Conservation (phyloP, 2,329 filamentous ascomycete species). For the Microdochium nivale region DNA sequence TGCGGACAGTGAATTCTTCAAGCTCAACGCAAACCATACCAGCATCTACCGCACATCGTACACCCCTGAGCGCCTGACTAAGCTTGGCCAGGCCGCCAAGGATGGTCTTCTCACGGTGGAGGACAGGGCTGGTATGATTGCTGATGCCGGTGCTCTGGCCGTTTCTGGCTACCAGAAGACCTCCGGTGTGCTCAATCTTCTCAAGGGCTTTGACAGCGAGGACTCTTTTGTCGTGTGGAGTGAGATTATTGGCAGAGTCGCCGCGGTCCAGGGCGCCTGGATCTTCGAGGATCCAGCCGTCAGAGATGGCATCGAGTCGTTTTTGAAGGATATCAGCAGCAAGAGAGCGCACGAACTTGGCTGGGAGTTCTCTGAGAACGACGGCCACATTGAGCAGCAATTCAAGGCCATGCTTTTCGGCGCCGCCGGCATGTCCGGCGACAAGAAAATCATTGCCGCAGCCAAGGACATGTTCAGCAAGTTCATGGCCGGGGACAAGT, state of each 20-base stretch:
- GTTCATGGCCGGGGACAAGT: constrained; percentile 69
- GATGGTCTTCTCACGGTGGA: constrained; percentile 73
- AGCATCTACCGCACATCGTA: constrained; percentile 90
- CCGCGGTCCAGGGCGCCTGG: constrained; percentile 76
- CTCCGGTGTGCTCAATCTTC: constrained; percentile 74
- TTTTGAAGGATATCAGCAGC: constrained; percentile 71
- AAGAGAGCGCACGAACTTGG: constrained; percentile 78
- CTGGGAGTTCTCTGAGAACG: constrained; percentile 77
- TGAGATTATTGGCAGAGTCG: constrained; percentile 74
- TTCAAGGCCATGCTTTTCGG: constrained; percentile 92
- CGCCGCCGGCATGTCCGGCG: constrained; percentile 70
- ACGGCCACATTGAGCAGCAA: constrained; percentile 86
- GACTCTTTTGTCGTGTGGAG: constrained; percentile 92
- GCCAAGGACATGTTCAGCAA: constrained; percentile 86
- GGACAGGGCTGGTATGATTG: constrained; percentile 90
- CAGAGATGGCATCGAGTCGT: constrained; percentile 70
- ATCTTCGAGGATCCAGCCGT: constrained; percentile 71
- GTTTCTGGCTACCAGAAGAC: constrained; percentile 91
- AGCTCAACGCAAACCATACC: constrained; percentile 91
- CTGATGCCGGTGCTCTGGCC: constrained; percentile 83
- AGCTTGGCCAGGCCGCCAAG: constrained; percentile 82
- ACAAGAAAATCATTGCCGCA: constrained; percentile 67
- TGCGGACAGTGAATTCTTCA: constrained; percentile 80
- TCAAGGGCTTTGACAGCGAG: constrained; percentile 81
- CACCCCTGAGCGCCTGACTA: constrained; percentile 70